A percentile compares a stretch with the other conserved stretches of the same genome.
Evolutionary conservation across 148 eudicot genomes (phyloP).

Genomic region (Vaccinium macrocarpon): DNA sequence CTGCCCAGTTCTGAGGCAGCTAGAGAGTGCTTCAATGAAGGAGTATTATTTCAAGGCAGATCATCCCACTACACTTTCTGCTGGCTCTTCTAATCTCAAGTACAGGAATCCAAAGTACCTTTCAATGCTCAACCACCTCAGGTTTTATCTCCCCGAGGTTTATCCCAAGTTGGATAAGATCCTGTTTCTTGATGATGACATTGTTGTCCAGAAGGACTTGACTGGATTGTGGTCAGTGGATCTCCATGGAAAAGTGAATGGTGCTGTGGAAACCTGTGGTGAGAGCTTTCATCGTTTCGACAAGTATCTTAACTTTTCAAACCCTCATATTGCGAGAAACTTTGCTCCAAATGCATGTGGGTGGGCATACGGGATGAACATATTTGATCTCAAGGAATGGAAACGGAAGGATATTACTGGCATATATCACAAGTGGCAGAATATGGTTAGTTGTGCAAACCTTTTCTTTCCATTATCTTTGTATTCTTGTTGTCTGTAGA

Average conservation of each 20-base stretch:
- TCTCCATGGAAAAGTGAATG: slow-evolving; percentile 83
- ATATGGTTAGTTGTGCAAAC: slow-evolving; percentile 47
- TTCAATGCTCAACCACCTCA: slow-evolving; percentile 84
- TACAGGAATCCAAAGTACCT: slow-evolving; percentile 91
- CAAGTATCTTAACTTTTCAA: slow-evolving; percentile 82
- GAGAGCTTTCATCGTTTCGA: slow-evolving; percentile 88
- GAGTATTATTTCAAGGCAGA: slow-evolving; percentile 86
- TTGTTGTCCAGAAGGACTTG: slow-evolving; percentile 86
- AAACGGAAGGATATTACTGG: slow-evolving; percentile 76
- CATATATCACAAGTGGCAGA: slow-evolving; percentile 90
- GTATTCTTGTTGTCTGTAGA: not conserved
- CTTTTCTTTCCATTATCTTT: slow-evolving; percentile 8
- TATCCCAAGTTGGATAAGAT: slow-evolving; percentile 88
- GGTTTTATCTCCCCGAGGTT: slow-evolving; percentile 87
- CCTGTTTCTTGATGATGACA: slow-evolving; percentile 86
- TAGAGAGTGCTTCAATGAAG: slow-evolving; percentile 84
- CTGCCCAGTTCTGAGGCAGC: slow-evolving; percentile 80
- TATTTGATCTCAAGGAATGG: slow-evolving; percentile 89
- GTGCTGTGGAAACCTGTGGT: slow-evolving; percentile 93
- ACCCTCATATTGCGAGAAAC: slow-evolving; percentile 68
- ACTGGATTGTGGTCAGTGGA: slow-evolving; percentile 70
- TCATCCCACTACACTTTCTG: slow-evolving; percentile 56
- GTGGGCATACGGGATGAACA: slow-evolving; percentile 96
- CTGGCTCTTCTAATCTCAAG: slow-evolving; percentile 77
- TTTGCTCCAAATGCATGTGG: slow-evolving; percentile 91